Conservation (phyloP, 495 filamentous ascomycete genomes). For the Penicillium verhagenii region DNA sequence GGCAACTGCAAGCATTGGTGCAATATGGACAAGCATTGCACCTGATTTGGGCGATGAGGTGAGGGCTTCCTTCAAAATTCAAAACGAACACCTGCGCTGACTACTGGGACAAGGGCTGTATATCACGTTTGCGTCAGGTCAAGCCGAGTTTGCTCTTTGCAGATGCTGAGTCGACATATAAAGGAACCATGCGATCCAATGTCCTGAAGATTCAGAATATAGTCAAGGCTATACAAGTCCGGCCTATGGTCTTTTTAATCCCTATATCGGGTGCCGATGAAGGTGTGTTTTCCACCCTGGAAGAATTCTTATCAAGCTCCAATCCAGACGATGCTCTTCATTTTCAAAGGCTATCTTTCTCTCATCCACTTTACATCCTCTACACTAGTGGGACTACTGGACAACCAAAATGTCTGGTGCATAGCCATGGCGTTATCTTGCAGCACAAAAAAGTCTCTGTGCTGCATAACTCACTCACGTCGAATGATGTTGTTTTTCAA, state of each 20-base stretch:
- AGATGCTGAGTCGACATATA: conserved; percentile 70
- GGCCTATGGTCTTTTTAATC: conserved; percentile 40
- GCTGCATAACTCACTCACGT: conserved; percentile 54
- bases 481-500: conserved; percentile 50
- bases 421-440: conserved; percentile 59
- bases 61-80: background rate
- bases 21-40: conserved; percentile 61
- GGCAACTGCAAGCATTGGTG: conserved; percentile 60
- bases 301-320: conserved; percentile 14
- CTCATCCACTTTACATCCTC: conserved; percentile 69
- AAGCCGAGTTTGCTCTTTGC: conserved; percentile 66
- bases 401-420: conserved; percentile 71
- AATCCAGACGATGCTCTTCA: conserved; percentile 21
- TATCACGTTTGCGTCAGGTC: conserved; percentile 67
- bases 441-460: conserved; percentile 57
- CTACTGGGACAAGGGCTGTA: conserved; percentile 52
- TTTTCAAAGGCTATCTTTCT: conserved; percentile 59
- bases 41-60: conserved; percentile 66
- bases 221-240: conserved; percentile 35
- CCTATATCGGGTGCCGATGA: conserved; percentile 26
- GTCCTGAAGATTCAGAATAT: conserved; percentile 49
- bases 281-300: conserved; percentile 41
- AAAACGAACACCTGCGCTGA: background rate
- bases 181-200: conserved; percentile 52
- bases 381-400: conserved; percentile 74